Evolutionary conservation across 345 rosid species (phyloP), one percentile per base, ranked within the genome.

Genomic region (Diplotaxis tenuifolia): DNA sequence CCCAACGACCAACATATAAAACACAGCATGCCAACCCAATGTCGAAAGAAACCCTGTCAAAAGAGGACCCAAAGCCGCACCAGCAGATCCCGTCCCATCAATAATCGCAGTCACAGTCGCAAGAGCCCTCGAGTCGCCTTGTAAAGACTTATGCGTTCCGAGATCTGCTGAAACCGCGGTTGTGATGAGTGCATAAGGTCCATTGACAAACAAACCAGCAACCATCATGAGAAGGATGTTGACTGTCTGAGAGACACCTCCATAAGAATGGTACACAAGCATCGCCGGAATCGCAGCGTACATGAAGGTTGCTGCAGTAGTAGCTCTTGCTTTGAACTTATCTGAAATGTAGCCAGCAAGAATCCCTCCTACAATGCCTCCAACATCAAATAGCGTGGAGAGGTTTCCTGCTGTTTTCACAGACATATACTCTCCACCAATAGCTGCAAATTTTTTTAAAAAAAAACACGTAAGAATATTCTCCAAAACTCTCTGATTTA

Each of bases 121-220:
- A 62, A 94, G 83, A 1, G 96, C 98, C 55, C 98, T 91, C 4
- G 96, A 94, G 79, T 91, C 88, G 18, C 96, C 97, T 75, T 81
- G 89, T 2, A 91, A 81, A 66, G 92, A 91, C 77, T 84, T 82
- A 79, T 94, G 98, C 0, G 98, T 94, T 9, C 98, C 98, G 8
- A 91, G 96, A 78, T 94, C 98, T 1, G 93, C 94, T 1, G 98
- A 94, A 53, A 94, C 98, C 6, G 98, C 96, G 15, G 98, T 94
- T 5, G 98, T 94, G 81, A 94, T 91, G 31, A 94, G 95, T 3
- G 98, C 95, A 21, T 94, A 91, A 9, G 97, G 98, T 25, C 97
- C 98, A 5, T 91, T 94, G 62, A 94, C 78, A 19, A 94, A 91
- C 53, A 94, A 85, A 65, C 97, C 98, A 62, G 86, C 84, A 22